Conservation (phyloP, 306 rosid species). For the Castanopsis chinensis region DNA sequence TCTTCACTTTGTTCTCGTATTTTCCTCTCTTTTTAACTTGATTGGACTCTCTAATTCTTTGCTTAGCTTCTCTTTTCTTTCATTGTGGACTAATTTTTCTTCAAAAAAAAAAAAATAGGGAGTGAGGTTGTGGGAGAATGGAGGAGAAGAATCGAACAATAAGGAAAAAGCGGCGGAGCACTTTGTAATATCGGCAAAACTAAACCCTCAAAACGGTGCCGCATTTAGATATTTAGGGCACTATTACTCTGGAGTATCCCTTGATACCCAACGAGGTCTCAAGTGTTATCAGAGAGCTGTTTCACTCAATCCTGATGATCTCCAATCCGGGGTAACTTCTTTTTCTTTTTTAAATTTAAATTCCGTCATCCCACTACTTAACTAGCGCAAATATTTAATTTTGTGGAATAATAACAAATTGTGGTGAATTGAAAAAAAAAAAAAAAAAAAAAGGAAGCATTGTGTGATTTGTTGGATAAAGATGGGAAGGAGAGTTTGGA, state of each 20-base stretch:
- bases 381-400: too few relatives aligned
- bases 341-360: background rate
- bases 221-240: conserved; percentile 74
- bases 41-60: background rate
- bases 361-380: too few relatives aligned
- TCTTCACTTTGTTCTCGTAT: conserved; percentile 49
- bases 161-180: conserved; percentile 65
- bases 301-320: conserved; percentile 63
- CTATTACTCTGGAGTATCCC: conserved; percentile 41
- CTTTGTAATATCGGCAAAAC: conserved; percentile 63
- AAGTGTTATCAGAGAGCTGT: conserved; percentile 88
- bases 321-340: conserved; percentile 55
- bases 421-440: background rate
- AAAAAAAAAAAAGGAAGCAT: conserved; percentile 42
- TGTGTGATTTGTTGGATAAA: conserved; percentile 73
- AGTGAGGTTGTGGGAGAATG: conserved; percentile 55
- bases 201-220: conserved; percentile 67
- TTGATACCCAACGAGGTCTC: conserved; percentile 56
- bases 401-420: background rate
- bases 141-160: conserved; percentile 28
- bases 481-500: conserved; percentile 68
- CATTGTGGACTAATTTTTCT: background rate
- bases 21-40: background rate
- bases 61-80: background rate
- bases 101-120: conserved; percentile 39